phyloP scores from a whole-genome alignment of 1,139 yeast genomes.

The Kazachstania sp. region DNA sequence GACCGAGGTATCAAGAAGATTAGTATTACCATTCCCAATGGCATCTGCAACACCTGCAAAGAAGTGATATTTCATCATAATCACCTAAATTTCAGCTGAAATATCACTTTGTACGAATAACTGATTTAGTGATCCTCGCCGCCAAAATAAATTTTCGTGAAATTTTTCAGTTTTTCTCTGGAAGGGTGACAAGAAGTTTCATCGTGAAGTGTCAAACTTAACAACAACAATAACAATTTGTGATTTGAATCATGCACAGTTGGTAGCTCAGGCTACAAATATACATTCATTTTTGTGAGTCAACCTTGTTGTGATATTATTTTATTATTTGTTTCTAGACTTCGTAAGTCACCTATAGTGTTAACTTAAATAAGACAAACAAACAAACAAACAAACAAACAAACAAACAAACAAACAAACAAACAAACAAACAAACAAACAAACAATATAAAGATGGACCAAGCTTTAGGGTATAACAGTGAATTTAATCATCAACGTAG shows the following conservation, averaged over 20 bases:
- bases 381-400: not conserved
- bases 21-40: conserved; percentile 68
- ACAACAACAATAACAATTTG: not conserved
- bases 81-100: too few species aligned
- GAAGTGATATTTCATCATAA: conserved; percentile 8
- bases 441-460: conserved; percentile 5
- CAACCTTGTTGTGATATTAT: too few species aligned
- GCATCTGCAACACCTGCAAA: conserved; percentile 19
- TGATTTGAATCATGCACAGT: too few species aligned
- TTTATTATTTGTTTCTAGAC: too few species aligned
- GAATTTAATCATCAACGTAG: conserved; percentile 15
- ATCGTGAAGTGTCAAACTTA: too few species aligned
- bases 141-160: not conserved
- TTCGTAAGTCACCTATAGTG: too few species aligned
- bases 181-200: too few species aligned
- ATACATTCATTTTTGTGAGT: too few species aligned
- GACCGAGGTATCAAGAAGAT: conserved; percentile 80
- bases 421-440: not conserved
- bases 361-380: not conserved
- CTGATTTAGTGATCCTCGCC: too few species aligned
- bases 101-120: too few species aligned
- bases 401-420: not conserved
- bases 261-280: too few species aligned
- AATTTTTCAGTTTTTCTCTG: too few species aligned
- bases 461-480: conserved; percentile 6